phyloP scores from a whole-genome alignment of 2,329 filamentous ascomycete species.

The Podosphaera leucotricha region DNA sequence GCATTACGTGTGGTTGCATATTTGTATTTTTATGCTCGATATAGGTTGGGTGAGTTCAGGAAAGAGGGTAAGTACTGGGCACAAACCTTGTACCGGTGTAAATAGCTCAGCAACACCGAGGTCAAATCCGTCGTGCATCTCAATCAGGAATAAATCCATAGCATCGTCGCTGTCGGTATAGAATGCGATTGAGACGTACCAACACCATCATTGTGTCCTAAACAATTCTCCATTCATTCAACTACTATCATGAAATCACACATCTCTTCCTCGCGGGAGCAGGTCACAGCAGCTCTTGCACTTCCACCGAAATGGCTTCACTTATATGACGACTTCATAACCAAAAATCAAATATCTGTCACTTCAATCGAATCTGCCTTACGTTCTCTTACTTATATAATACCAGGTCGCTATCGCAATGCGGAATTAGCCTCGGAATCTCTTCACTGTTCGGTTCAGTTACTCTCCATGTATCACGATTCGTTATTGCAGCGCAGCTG shows the following conservation, averaged over 20 bases:
- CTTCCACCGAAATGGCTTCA: constrained; percentile 41
- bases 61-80: too few species aligned
- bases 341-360: constrained; percentile 80
- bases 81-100: too few species aligned
- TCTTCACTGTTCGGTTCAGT: constrained; percentile 66
- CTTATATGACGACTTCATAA: constrained; percentile 74
- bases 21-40: too few species aligned
- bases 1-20: too few species aligned
- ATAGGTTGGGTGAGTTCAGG: too few species aligned
- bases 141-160: too few species aligned
- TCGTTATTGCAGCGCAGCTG: constrained; percentile 49
- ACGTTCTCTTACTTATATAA: constrained; percentile 83
- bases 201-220: neutral
- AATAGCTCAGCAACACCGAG: too few species aligned
- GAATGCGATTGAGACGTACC: too few species aligned
- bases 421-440: constrained; percentile 90
- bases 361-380: constrained; percentile 87
- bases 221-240: neutral
- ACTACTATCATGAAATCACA: neutral
- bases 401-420: constrained; percentile 75
- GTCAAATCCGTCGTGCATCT: too few species aligned
- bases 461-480: constrained; percentile 85
- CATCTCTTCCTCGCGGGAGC: neutral
- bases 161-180: too few species aligned
- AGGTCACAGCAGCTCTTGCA: neutral